A percentile compares a stretch with the other conserved stretches of the same genome.
These are phyloP conservation scores for Syzygium aromaticum DNA, from an alignment of 345 rosid genomes.

Conservation along the genomic window DNA sequence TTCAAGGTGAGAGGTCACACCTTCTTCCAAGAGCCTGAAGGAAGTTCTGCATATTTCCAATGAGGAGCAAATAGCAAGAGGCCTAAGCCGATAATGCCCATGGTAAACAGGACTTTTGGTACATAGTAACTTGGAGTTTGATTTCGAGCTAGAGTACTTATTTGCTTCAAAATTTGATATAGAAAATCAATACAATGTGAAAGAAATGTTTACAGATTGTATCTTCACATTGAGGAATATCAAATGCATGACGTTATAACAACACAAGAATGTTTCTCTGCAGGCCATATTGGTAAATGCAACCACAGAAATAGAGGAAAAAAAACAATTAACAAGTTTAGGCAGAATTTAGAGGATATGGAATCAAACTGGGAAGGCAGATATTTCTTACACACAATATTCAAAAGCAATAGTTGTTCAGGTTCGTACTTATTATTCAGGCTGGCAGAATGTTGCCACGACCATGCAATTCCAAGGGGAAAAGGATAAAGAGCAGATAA, in stretches of 20 bases:
- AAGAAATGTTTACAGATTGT: background rate
- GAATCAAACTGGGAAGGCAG: background rate
- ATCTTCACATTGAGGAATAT: background rate
- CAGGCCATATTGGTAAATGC: background rate
- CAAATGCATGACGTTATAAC: background rate
- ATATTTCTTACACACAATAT: background rate
- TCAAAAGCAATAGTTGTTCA: background rate
- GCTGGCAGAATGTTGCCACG: background rate
- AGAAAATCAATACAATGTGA: background rate
- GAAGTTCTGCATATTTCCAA: conserved; percentile 93
- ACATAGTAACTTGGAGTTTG: conserved; percentile 64
- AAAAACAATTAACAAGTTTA: background rate
- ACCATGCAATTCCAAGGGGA: background rate
- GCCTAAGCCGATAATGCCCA: conserved; percentile 73
- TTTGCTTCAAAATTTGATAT: conserved; percentile 46
- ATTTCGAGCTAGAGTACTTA: conserved; percentile 92
- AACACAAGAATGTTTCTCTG: background rate
- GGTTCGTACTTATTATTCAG: background rate
- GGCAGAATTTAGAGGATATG: background rate
- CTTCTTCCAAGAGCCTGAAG: conserved; percentile 80
- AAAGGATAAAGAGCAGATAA: background rate
- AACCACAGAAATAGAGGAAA: background rate
- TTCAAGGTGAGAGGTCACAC: conserved; percentile 14
- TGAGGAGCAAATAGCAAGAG: conserved; percentile 90
- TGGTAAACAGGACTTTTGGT: conserved; percentile 76